These are phyloP conservation scores for Colletotrichum camelliae DNA, from an alignment of 2,329 filamentous ascomycete genomes.

Conservation along the genomic window DNA sequence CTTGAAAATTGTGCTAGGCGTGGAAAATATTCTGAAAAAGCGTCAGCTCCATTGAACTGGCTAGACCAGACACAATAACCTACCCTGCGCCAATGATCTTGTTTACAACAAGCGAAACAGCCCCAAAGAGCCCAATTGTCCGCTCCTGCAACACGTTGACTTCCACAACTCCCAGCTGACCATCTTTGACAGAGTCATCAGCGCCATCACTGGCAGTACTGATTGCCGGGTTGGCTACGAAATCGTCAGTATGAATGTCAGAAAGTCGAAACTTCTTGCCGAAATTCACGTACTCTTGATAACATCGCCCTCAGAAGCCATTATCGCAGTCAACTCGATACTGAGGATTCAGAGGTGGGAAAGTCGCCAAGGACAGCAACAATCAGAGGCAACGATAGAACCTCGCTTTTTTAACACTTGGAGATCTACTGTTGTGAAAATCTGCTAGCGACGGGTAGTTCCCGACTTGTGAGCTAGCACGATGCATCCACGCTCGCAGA, in stretches of 20 bases:
- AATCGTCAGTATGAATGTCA: not conserved
- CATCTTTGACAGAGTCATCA: constrained; percentile 1
- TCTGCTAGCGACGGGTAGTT: not conserved
- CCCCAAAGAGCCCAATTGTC: constrained; percentile 27
- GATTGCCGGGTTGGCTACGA: not conserved
- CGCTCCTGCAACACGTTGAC: constrained; percentile 20
- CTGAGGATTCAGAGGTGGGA: not conserved
- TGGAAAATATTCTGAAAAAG: constrained; percentile 27
- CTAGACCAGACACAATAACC: not conserved
- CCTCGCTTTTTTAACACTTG: not conserved
- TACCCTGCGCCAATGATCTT: constrained; percentile 29
- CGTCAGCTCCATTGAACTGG: not conserved
- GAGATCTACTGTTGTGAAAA: not conserved
- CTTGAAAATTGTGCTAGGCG: constrained; percentile 25
- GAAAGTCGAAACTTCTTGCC: too few species aligned
- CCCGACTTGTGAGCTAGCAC: not conserved
- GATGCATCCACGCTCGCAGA: not conserved
- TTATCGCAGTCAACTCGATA: not conserved
- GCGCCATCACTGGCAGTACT: not conserved
- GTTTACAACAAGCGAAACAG: constrained; percentile 27
- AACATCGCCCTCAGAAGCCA: not conserved
- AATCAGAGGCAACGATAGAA: not conserved
- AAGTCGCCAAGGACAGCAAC: not conserved
- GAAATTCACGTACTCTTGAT: not conserved
- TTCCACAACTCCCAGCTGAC: constrained; percentile 2